Percentiles rank a stretch among this genome's conserved stretches.
These are phyloP conservation scores for Beauveria varroae DNA, from an alignment of 2,329 filamentous ascomycete species.

Conservation along the genomic window DNA sequence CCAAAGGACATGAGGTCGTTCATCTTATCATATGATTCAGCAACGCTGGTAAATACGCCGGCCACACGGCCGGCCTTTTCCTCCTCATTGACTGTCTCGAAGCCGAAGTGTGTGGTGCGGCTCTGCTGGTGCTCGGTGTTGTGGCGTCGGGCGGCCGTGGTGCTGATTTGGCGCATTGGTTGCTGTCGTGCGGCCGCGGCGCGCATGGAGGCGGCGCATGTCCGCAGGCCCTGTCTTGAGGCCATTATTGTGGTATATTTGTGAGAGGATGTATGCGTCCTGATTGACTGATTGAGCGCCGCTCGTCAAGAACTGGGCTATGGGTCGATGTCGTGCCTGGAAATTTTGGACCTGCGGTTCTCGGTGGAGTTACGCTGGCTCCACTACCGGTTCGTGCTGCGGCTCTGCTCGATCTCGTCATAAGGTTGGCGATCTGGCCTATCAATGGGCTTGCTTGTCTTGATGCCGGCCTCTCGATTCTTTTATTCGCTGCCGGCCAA, in stretches of 20 bases:
- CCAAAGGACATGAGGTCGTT: conserved; percentile 99
- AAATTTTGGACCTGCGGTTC: conserved; percentile 4
- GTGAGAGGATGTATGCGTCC: not conserved
- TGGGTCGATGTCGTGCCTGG: conserved; percentile 1
- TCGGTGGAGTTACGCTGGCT: not conserved
- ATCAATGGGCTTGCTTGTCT: not conserved
- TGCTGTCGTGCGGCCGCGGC: conserved; percentile 11
- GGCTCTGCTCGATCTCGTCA: not conserved
- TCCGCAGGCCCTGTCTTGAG: conserved; percentile 21
- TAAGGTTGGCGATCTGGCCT: not conserved
- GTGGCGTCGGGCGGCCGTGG: conserved; percentile 20
- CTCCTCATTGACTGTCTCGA: conserved; percentile 72
- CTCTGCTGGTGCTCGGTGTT: conserved; percentile 23
- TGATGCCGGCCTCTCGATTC: not conserved
- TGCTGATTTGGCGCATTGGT: conserved; percentile 21
- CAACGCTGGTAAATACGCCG: conserved; percentile 89
- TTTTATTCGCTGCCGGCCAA: not conserved
- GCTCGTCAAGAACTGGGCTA: not conserved
- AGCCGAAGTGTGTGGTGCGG: conserved; percentile 82
- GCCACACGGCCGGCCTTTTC: conserved; percentile 69
- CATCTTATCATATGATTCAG: conserved; percentile 93
- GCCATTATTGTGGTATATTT: not conserved
- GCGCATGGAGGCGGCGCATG: conserved; percentile 19
- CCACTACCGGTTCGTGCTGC: not conserved
- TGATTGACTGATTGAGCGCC: not conserved